Percentiles rank a stretch among this genome's conserved stretches.
Conservation (phyloP, 495 filamentous ascomycete species). For the Xylaria sp. region DNA sequence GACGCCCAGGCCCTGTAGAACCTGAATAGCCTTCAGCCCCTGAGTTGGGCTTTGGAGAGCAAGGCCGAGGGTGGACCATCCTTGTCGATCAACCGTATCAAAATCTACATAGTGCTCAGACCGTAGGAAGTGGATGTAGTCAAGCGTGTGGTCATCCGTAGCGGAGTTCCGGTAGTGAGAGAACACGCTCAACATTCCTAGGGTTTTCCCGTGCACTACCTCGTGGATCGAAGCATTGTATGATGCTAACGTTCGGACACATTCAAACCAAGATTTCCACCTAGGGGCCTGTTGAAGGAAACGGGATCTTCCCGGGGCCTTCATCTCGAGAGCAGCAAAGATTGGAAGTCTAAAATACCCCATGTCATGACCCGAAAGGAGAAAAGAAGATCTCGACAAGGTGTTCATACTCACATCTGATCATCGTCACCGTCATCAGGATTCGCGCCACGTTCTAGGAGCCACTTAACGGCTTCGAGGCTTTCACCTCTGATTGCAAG, state of each 20-base stretch:
- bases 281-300: not conserved
- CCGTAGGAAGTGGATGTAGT: constrained; percentile 1
- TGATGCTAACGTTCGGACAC: not conserved
- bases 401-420: constrained; percentile 1
- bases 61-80: not conserved
- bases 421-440: not conserved
- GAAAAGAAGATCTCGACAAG: not conserved
- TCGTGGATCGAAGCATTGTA: not conserved
- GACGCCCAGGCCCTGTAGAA: not conserved
- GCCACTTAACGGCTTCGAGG: not conserved
- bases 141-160: not conserved
- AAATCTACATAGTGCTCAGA: not conserved
- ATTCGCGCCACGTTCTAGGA: not conserved
- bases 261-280: not conserved
- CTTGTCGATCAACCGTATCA: not conserved
- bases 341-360: not conserved
- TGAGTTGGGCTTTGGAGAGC: not conserved
- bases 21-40: not conserved
- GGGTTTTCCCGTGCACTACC: not conserved
- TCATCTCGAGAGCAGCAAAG: not conserved
- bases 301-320: not conserved
- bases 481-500: not conserved
- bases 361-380: too few relatives aligned
- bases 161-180: not conserved
- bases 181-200: not conserved